Evolutionary conservation across 805 yeast genomes (phyloP).

Genomic region (Teunomyces gatunensis): DNA sequence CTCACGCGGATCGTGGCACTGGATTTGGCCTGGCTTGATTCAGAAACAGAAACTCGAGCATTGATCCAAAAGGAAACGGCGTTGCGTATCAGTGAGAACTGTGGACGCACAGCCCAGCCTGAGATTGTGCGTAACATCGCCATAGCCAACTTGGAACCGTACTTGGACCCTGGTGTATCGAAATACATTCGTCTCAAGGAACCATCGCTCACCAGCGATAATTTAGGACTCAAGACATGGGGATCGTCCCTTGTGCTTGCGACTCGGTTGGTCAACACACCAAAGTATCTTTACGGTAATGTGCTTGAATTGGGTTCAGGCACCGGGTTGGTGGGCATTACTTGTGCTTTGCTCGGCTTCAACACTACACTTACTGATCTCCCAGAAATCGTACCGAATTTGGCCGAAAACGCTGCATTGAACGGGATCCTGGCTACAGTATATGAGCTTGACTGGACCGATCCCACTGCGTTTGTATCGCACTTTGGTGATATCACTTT

Average conservation of each 20-base stretch:
- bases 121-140: conserved; percentile 59
- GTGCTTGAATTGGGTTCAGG: conserved; percentile 90
- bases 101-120: conserved; percentile 85
- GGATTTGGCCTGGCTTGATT: conserved; percentile 47
- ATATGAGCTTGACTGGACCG: conserved; percentile 74
- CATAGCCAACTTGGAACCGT: conserved; percentile 32
- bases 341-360: conserved; percentile 54
- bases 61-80: conserved; percentile 56
- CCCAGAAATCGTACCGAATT: conserved; percentile 70
- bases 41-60: conserved; percentile 30
- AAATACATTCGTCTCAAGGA: conserved; percentile 51
- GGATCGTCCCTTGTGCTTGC: conserved; percentile 81
- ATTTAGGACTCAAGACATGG: conserved; percentile 93
- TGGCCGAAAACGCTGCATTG: conserved; percentile 53
- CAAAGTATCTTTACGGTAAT: conserved; percentile 19
- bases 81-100: conserved; percentile 67
- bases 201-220: conserved; percentile 85
- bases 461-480: conserved; percentile 44
- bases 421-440: conserved; percentile 43
- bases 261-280: conserved; percentile 41
- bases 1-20: conserved; percentile 50
- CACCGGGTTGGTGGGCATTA: conserved; percentile 86
- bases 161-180: conserved; percentile 12
- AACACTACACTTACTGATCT: conserved; percentile 67
- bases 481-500: conserved; percentile 35